Conservation (phyloP, 495 filamentous ascomycete genomes). For the Tuber calosporum region DNA sequence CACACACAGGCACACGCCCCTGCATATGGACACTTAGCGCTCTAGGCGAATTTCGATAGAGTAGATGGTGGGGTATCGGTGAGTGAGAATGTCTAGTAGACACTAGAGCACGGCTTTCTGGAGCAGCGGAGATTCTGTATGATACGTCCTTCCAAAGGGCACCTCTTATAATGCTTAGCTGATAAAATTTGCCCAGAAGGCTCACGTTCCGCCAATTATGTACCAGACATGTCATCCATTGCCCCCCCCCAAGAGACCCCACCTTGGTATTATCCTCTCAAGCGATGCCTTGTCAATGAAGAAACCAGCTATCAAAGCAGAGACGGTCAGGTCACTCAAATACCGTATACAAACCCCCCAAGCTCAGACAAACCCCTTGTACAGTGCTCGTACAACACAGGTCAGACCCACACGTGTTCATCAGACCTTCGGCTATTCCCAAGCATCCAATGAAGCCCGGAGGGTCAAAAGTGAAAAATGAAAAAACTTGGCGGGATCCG, state of each 20-base stretch:
- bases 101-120: neutral
- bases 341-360: neutral
- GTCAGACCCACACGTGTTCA: neutral
- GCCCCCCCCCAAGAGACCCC: neutral
- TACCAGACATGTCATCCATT: neutral
- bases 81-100: neutral
- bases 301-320: neutral
- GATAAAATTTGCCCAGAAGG: neutral
- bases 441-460: neutral
- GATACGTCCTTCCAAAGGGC: neutral
- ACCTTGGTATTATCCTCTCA: neutral
- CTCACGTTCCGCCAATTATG: neutral
- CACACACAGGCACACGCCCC: neutral
- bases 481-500: slow-evolving; percentile 1
- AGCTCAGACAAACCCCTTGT: neutral
- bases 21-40: neutral
- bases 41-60: neutral
- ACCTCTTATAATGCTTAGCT: neutral
- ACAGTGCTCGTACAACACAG: neutral
- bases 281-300: neutral
- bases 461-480: neutral
- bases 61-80: neutral
- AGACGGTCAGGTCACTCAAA: neutral
- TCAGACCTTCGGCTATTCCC: neutral
- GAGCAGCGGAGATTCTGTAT: neutral